Evolutionary conservation across 495 filamentous ascomycete species (phyloP).

Genomic region (Tirmania nivea): DNA sequence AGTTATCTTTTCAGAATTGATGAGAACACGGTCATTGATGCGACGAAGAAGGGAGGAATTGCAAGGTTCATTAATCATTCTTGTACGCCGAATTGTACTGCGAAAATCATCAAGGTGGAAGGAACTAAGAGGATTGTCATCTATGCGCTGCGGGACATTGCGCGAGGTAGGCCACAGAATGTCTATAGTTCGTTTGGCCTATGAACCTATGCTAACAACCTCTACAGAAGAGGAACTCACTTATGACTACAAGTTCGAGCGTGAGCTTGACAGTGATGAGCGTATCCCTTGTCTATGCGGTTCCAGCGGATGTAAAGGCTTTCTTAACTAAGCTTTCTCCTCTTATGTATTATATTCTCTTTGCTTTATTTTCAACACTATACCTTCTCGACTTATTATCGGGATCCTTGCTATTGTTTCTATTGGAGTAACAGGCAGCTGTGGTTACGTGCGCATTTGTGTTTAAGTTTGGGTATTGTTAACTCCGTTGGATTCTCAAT

Average conservation of each 20-base stretch:
- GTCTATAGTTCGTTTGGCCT: not conserved
- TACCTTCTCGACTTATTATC: too few relatives aligned
- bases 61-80: conserved; percentile 98
- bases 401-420: too few relatives aligned
- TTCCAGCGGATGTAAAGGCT: conserved; percentile 88
- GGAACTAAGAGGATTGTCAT: conserved; percentile 99
- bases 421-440: too few relatives aligned
- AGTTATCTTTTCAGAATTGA: conserved; percentile 97
- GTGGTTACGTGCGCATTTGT: too few relatives aligned
- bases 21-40: conserved; percentile 91
- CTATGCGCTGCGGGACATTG: conserved; percentile 87
- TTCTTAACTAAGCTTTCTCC: conserved; percentile 55
- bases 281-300: conserved; percentile 95
- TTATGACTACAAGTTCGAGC: conserved; percentile 99
- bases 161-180: conserved; percentile 52
- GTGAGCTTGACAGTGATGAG: conserved; percentile 82
- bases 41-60: conserved; percentile 94
- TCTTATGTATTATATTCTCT: conserved; percentile 2
- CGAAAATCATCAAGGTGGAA: conserved; percentile 98
- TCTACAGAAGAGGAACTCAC: conserved; percentile 83
- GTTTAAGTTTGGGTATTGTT: too few relatives aligned
- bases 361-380: too few relatives aligned
- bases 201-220: not conserved
- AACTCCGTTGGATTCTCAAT: too few relatives aligned
- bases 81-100: conserved; percentile 94